phyloP scores from a whole-genome alignment of 768 basidiomycete species.

The Tricholoma sp. region DNA sequence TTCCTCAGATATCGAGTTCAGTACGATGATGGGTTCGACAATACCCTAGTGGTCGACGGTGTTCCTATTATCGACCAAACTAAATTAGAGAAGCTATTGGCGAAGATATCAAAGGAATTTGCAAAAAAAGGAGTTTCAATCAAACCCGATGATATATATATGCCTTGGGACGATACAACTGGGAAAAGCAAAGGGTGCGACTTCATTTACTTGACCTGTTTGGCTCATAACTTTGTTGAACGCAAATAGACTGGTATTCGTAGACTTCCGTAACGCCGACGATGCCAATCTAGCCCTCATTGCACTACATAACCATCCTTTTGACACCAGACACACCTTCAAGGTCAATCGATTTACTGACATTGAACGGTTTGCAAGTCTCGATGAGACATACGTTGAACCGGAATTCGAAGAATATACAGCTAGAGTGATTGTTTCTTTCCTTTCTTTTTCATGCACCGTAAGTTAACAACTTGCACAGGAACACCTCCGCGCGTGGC shows the following conservation, averaged over 20 bases:
- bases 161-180: constrained; percentile 82
- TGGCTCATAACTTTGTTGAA: neutral
- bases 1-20: constrained; percentile 73
- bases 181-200: constrained; percentile 91
- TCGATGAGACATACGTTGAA: constrained; percentile 78
- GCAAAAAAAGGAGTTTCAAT: constrained; percentile 73
- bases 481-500: constrained; percentile 96
- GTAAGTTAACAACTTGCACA: constrained; percentile 24
- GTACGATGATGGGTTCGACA: constrained; percentile 84
- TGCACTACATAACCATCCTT: constrained; percentile 71
- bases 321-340: constrained; percentile 86
- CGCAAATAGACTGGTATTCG: constrained; percentile 65
- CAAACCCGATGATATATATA: constrained; percentile 70
- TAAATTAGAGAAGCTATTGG: constrained; percentile 76
- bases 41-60: constrained; percentile 88
- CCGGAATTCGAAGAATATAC: constrained; percentile 69
- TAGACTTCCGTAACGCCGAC: constrained; percentile 69
- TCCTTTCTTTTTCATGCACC: neutral
- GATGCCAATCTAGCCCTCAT: constrained; percentile 66
- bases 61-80: constrained; percentile 85
- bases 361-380: constrained; percentile 72
- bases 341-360: constrained; percentile 85
- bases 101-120: constrained; percentile 83
- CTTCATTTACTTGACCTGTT: neutral
- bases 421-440: constrained; percentile 50